A percentile compares a stretch with the other conserved stretches of the same genome.
Conservation (phyloP, 1,284 basidiomycete genomes). For the Gymnopus androsaceus region DNA sequence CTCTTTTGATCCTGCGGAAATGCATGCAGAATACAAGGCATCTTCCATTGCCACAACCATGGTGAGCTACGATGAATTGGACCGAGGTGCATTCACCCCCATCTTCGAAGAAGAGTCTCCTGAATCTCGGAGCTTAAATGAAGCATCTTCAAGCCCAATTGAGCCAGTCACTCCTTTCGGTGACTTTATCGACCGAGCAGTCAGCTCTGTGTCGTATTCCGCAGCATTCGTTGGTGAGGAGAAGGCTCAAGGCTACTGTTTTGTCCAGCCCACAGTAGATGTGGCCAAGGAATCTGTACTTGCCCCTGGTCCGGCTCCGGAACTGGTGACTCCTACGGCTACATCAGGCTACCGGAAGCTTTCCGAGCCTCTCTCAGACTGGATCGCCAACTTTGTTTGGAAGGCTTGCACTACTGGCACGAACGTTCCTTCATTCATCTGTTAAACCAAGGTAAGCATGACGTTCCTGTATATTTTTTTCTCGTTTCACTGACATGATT, state of each 20-base stretch:
- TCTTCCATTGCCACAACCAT: neutral
- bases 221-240: neutral
- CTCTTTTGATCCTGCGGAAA: conserved; percentile 30
- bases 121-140: conserved; percentile 48
- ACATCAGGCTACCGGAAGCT: conserved; percentile 67
- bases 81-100: conserved; percentile 60
- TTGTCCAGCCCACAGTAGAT: conserved; percentile 24
- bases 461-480: conserved; percentile 15
- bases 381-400: conserved; percentile 78
- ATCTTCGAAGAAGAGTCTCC: conserved; percentile 68
- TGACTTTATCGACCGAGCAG: conserved; percentile 70
- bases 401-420: conserved; percentile 72
- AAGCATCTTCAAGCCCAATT: conserved; percentile 64
- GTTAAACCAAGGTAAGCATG: conserved; percentile 46
- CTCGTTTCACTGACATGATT: conserved; percentile 17
- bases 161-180: conserved; percentile 75
- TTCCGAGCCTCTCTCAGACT: conserved; percentile 73
- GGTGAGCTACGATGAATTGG: conserved; percentile 33
- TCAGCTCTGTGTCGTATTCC: conserved; percentile 42
- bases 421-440: conserved; percentile 52
- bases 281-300: conserved; percentile 34
- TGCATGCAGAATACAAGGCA: conserved; percentile 21
- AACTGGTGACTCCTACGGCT: conserved; percentile 50
- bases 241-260: conserved; percentile 2
- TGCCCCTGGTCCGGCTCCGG: conserved; percentile 39